Evolutionary conservation across 2,329 filamentous ascomycete genomes (phyloP), one percentile per base, ranked within the genome.

Genomic region (Ambrosiella xylebori): DNA sequence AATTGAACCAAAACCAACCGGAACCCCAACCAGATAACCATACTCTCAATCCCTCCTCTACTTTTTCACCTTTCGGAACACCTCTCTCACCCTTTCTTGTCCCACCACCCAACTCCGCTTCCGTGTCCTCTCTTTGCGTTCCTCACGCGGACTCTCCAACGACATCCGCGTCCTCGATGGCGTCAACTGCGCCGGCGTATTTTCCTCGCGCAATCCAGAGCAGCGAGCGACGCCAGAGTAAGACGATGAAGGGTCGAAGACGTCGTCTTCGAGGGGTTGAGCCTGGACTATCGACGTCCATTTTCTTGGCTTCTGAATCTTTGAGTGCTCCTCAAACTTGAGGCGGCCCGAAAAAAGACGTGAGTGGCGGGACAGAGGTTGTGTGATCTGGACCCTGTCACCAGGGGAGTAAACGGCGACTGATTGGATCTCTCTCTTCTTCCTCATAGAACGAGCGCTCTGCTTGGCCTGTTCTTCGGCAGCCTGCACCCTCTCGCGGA

Each of bases 401-500:
- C 27, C 27, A 27, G 27, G 27, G 4, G 27, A 27, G 27, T 3
- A 3, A 5, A 27, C 4, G 27, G 27, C 3, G 27, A 27, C 27
- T 27, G 27, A 27, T 27, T 3, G 27, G 27, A 27, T 27, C 27
- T 27, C 27, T 27, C 27, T 27, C 27, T 27, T 27, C 27, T 27
- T 27, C 27, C 27, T 27, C 27, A 27, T 4, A 2, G 27, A 27
- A 27, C 27, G 27, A 27, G 27, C 27, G 3, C 27, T 27, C 27
- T 27, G 27, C 27, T 27, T 27, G 27, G 27, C 27, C 27, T 27
- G 27, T 27, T 27, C 27, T 5, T 27, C 27, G 4, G 27, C 27
- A 27, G 27, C 27, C 27, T 54, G 52, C 9, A 51, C 19, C 15
- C 39, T n/a, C 39, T 57, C 54, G 40, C 51, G 50, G n/a, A 60